phyloP scores from a whole-genome alignment of 371 early-diverging fungal species.

The Mortierella sp. region DNA sequence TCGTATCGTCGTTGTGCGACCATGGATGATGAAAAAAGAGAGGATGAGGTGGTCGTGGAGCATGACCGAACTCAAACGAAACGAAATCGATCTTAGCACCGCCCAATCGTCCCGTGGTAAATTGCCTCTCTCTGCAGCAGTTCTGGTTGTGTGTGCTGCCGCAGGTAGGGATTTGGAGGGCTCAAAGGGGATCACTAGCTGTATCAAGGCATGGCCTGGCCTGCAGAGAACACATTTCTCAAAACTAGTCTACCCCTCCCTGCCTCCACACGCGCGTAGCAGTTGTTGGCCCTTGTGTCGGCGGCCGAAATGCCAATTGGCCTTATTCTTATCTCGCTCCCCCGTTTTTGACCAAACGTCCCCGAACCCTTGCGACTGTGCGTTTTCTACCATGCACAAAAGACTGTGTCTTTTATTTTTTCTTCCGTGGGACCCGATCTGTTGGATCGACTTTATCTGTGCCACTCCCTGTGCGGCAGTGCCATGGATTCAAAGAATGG shows the following conservation, averaged over 20 bases:
- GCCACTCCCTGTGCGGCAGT: no score
- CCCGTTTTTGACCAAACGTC: not conserved
- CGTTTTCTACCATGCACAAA: not conserved
- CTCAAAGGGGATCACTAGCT: not conserved
- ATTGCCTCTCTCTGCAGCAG: not conserved
- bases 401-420: no score
- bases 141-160: not conserved
- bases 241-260: not conserved
- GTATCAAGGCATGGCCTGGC: no score
- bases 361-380: not conserved
- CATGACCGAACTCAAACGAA: slow-evolving; percentile 21
- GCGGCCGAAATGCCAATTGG: slow-evolving; percentile 50
- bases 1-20: slow-evolving; percentile 5
- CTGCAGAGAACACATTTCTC: not conserved
- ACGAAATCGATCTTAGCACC: slow-evolving; percentile 9
- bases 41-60: not conserved
- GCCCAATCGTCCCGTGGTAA: slow-evolving; percentile 8
- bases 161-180: not conserved
- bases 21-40: not conserved
- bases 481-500: no score
- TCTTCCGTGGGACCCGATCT: no score
- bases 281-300: slow-evolving; percentile 19
- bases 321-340: slow-evolving; percentile 29
- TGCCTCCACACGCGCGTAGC: not conserved
- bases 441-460: no score